Percentiles rank a stretch among this genome's conserved stretches.
Evolutionary conservation across 75 land plant species (phyloP).

Genomic region (Selaginella moellendorffii): DNA sequence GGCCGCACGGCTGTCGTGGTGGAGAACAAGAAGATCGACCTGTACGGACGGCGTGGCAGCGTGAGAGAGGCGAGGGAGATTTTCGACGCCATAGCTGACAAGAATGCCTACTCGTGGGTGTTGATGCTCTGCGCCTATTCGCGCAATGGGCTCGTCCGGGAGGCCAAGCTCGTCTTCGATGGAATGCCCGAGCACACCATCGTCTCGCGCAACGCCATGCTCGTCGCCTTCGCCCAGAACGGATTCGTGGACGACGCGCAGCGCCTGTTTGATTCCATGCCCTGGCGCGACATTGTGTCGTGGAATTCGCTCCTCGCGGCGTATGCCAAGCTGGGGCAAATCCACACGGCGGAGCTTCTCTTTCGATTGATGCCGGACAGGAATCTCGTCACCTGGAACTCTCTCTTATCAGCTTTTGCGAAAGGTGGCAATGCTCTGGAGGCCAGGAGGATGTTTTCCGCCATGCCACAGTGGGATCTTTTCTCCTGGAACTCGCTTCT

Average conservation of each 20-base stretch:
- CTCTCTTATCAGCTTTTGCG: neutral
- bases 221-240: conserved; percentile 3
- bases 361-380: conserved; percentile 1
- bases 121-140: neutral
- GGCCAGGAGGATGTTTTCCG: neutral
- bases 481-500: neutral
- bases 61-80: neutral
- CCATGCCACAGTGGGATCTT: neutral
- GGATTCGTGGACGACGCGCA: neutral
- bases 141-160: neutral
- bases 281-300: neutral
- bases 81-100: neutral
- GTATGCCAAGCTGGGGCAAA: neutral
- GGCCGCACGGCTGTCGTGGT: neutral
- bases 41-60: neutral
- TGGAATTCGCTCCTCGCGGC: conserved; percentile 2
- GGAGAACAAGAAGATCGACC: neutral
- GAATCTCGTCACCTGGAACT: neutral
- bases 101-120: neutral
- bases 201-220: neutral
- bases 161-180: neutral
- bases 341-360: neutral
- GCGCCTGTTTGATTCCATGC: neutral
- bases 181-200: neutral
- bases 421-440: neutral